Evolutionary conservation across 331 rosid species (phyloP).

Genomic region (Cydonia oblonga): DNA sequence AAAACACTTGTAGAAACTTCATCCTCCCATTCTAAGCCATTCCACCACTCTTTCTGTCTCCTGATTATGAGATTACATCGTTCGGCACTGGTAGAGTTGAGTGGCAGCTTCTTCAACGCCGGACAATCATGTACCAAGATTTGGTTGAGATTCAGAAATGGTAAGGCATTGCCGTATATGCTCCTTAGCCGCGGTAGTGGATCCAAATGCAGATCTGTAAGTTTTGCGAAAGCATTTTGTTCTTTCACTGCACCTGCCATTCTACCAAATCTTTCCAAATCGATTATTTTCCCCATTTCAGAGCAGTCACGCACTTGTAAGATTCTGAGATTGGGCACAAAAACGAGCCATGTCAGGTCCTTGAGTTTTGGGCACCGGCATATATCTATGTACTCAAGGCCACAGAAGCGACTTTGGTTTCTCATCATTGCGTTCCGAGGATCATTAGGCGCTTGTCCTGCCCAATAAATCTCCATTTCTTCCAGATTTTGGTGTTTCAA

Average conservation of each 20-base stretch:
- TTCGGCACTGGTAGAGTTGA: constrained; percentile 1
- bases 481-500: not conserved
- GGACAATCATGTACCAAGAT: not conserved
- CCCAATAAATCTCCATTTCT: not conserved
- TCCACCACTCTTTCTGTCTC: constrained; percentile 14
- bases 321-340: not conserved
- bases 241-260: not conserved
- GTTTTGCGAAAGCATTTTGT: not conserved
- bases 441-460: not conserved
- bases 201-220: not conserved
- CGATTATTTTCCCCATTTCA: not conserved
- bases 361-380: not conserved
- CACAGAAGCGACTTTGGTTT: not conserved
- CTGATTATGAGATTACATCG: not conserved
- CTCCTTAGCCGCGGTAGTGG: not conserved
- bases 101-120: not conserved
- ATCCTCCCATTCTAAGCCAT: not conserved
- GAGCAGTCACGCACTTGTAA: not conserved
- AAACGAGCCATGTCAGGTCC: not conserved
- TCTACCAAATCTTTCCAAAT: not conserved
- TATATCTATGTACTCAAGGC: not conserved
- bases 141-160: not conserved
- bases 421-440: not conserved
- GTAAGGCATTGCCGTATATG: not conserved
- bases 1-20: not conserved